These are phyloP conservation scores for Plasmodium vinckei DNA, from an alignment of 169 alveolate genomes.

Conservation along the genomic window DNA sequence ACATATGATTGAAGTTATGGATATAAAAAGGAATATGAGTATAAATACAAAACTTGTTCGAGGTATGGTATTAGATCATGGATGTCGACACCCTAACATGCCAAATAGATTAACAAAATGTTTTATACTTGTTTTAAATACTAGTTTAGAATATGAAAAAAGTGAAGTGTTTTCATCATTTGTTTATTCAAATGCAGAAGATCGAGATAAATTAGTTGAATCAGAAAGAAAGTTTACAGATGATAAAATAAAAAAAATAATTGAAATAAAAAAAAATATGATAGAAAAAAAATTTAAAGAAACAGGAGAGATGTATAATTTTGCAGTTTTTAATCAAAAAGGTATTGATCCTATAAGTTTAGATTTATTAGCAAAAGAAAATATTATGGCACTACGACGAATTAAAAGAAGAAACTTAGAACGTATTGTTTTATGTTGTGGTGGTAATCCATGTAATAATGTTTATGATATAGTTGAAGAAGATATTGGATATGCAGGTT, in stretches of 20 bases:
- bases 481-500: slow-evolving; percentile 98
- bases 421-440: slow-evolving; percentile 97
- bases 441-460: slow-evolving; percentile 98
- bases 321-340: slow-evolving; percentile 98
- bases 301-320: slow-evolving; percentile 82
- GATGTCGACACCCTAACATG: slow-evolving; percentile 98
- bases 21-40: slow-evolving; percentile 96
- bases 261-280: slow-evolving; percentile 94
- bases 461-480: slow-evolving; percentile 95
- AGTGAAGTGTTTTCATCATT: slow-evolving; percentile 98
- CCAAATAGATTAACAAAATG: slow-evolving; percentile 97
- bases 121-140: slow-evolving; percentile 97
- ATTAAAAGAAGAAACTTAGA: slow-evolving; percentile 98
- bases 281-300: slow-evolving; percentile 87
- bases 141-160: slow-evolving; percentile 98
- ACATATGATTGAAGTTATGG: slow-evolving; percentile 98
- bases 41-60: slow-evolving; percentile 94
- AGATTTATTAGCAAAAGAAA: slow-evolving; percentile 98
- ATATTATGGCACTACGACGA: slow-evolving; percentile 97
- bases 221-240: slow-evolving; percentile 98
- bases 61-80: slow-evolving; percentile 99
- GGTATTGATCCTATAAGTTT: slow-evolving; percentile 99
- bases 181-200: slow-evolving; percentile 97
- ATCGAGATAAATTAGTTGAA: slow-evolving; percentile 96
- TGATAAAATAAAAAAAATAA: slow-evolving; percentile 96